Percentiles rank a stretch among this genome's conserved stretches.
Conservation (phyloP, 805 yeast species). For the Allodekkera sacchari region DNA sequence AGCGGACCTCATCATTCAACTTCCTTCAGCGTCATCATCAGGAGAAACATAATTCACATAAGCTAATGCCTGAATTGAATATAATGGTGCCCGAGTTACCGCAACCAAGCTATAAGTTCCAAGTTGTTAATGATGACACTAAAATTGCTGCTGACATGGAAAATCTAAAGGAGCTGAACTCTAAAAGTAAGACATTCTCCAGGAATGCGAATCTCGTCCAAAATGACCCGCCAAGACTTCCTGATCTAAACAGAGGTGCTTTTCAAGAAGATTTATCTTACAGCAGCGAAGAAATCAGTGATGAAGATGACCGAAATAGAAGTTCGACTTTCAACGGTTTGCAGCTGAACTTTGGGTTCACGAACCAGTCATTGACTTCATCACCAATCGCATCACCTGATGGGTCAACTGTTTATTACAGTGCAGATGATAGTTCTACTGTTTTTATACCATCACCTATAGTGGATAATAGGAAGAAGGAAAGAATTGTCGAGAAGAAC, state of each 20-base stretch:
- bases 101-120: slow-evolving; percentile 17
- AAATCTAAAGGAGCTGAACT: slow-evolving; percentile 12
- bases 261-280: no score
- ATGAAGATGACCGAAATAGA: not conserved
- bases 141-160: slow-evolving; percentile 12
- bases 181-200: slow-evolving; percentile 6
- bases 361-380: no score
- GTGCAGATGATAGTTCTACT: no score
- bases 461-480: no score
- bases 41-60: not conserved
- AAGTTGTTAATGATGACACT: slow-evolving; percentile 16
- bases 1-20: slow-evolving; percentile 1
- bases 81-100: slow-evolving; percentile 18
- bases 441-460: no score
- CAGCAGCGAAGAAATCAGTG: not conserved
- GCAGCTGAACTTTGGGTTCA: no score
- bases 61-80: slow-evolving; percentile 31
- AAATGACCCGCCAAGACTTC: slow-evolving; percentile 16
- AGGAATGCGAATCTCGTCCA: slow-evolving; percentile 1
- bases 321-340: no score
- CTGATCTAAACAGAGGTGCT: slow-evolving; percentile 9
- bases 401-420: no score
- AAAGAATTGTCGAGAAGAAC: no score
- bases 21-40: slow-evolving; percentile 11
- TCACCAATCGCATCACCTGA: no score